Evolutionary conservation across 2,329 filamentous ascomycete species (phyloP), one percentile per base, ranked within the genome.

Genomic region (Amauroascus niger): DNA sequence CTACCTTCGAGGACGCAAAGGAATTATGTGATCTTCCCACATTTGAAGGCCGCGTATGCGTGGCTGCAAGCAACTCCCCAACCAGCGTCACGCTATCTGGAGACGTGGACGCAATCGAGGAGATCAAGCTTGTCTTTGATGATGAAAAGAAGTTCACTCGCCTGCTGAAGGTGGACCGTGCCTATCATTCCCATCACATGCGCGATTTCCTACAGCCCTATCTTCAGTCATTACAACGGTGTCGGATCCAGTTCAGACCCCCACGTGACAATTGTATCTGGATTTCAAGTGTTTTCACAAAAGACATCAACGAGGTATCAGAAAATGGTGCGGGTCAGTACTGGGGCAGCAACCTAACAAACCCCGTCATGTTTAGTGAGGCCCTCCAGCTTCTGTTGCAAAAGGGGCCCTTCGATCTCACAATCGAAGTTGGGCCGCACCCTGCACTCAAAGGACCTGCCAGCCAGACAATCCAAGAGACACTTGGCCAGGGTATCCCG

Each of bases 141-240:
- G 59, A 64, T 3, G 59, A 69, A 16, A 59, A 64, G 2, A 63
- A 67, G 8, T 76, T 76, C 54, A 64, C 62, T 2, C 63, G 70
- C 0, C 26, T 30, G 9, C 26, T 30, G 9, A 64, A 67, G 41
- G 70, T 75, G 1, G 67, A 71, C 20, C 66, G 60, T 9, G 73
- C 74, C 0, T 76, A 75, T 47, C 74, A 76, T 52, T 73, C 71
- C 0, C 65, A 67, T 30, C 71, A 75, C 35, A 74, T 71, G 67
- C 8, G 58, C 30, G 32, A 46, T n/a, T 30, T 4, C 26, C 9
- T 9, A 9, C 5, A 4, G 4, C 26, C 26, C 26, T 30, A 30
- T 9, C 26, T 30, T 30, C 26, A 30, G 9, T 4, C 26, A 30
- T 30, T 30, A 9, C 26, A 30, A 30, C 26, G 4, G 26, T 9